A percentile compares a stretch with the other conserved stretches of the same genome.
Evolutionary conservation across 1,139 yeast species (phyloP).

Genomic region (Candida tetrigidarum): DNA sequence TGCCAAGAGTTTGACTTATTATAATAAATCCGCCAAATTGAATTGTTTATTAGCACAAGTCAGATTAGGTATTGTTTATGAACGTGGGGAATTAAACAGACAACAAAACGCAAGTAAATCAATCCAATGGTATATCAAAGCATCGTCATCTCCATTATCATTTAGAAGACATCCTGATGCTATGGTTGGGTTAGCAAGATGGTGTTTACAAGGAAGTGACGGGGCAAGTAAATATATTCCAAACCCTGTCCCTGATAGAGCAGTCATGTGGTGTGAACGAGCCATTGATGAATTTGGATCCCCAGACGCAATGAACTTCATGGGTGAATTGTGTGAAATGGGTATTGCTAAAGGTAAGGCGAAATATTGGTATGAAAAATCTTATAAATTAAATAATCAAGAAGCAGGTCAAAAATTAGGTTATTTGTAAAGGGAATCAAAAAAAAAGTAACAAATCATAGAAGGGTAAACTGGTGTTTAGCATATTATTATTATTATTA

Average conservation of each 20-base stretch:
- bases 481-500: neutral
- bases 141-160: slow-evolving; percentile 59
- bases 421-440: neutral
- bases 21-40: slow-evolving; percentile 75
- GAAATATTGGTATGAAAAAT: slow-evolving; percentile 26
- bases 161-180: slow-evolving; percentile 81
- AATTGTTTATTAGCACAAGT: slow-evolving; percentile 85
- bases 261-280: slow-evolving; percentile 87
- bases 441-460: neutral
- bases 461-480: neutral
- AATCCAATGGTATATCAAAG: slow-evolving; percentile 88
- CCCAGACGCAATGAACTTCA: slow-evolving; percentile 80
- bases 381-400: slow-evolving; percentile 27
- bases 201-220: slow-evolving; percentile 86
- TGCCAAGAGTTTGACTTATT: slow-evolving; percentile 67
- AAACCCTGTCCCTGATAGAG: slow-evolving; percentile 71
- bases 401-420: slow-evolving; percentile 23
- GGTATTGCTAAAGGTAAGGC: slow-evolving; percentile 68
- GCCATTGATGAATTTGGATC: slow-evolving; percentile 77
- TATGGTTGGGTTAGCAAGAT: slow-evolving; percentile 86
- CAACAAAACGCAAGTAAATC: slow-evolving; percentile 71
- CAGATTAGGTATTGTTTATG: slow-evolving; percentile 85
- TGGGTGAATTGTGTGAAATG: slow-evolving; percentile 80
- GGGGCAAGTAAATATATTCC: slow-evolving; percentile 58
- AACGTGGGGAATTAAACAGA: slow-evolving; percentile 78